These are phyloP conservation scores for Ophiostoma montium DNA, from an alignment of 2,329 filamentous ascomycete species.

Conservation along the genomic window DNA sequence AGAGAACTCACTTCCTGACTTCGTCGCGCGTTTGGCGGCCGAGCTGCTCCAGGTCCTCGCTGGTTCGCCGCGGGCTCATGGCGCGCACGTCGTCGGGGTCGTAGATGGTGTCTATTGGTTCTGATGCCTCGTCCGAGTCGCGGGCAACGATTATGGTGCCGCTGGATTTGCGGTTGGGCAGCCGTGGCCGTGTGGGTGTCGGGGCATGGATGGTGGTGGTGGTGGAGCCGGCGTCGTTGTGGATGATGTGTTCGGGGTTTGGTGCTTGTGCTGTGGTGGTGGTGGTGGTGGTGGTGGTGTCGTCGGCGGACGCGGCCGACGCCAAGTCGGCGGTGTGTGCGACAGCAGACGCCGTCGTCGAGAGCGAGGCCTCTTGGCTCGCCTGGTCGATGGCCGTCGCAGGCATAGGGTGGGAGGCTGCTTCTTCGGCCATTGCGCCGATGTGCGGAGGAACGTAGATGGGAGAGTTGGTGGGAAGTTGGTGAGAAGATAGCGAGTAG, in stretches of 20 bases:
- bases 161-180: conserved; percentile 64
- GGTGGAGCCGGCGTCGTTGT: background rate
- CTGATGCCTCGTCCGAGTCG: conserved; percentile 52
- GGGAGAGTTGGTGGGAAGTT: too few relatives aligned
- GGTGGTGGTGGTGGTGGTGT: conserved; percentile 2
- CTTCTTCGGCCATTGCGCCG: conserved; percentile 3
- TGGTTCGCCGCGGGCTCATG: conserved; percentile 88
- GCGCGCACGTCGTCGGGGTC: conserved; percentile 80
- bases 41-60: conserved; percentile 77
- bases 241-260: too few relatives aligned
- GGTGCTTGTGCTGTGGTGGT: too few relatives aligned
- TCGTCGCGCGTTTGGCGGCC: conserved; percentile 66
- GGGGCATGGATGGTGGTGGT: conserved; percentile 32
- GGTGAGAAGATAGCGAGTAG: background rate
- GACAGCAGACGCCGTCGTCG: background rate
- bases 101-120: conserved; percentile 59
- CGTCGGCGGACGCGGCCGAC: conserved; percentile 16
- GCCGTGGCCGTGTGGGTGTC: conserved; percentile 45
- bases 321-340: conserved; percentile 20
- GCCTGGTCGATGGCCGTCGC: background rate
- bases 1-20: conserved; percentile 41
- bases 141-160: conserved; percentile 71
- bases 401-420: too few relatives aligned
- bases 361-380: background rate
- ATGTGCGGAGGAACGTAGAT: background rate